Conservation (phyloP, 129 eudicot species). For the Centaurea solstitialis region DNA sequence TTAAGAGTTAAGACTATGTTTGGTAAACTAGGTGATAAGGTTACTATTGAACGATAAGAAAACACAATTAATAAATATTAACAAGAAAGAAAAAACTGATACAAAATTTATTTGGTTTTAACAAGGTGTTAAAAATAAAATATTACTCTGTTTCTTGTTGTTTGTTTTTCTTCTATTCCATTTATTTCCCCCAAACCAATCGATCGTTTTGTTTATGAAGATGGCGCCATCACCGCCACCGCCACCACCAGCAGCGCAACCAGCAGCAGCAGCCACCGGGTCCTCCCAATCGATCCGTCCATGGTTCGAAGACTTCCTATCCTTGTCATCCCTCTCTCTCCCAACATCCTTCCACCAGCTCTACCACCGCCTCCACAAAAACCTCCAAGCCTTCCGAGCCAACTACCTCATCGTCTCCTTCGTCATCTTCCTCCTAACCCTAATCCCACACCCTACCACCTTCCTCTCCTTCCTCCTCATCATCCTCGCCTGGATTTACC, state of each 20-base stretch:
- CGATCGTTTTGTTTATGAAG: background rate
- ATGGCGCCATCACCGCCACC: slow-evolving; percentile 4
- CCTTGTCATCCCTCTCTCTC: slow-evolving; percentile 38
- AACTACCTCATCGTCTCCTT: slow-evolving; percentile 46
- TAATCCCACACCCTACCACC: slow-evolving; percentile 46
- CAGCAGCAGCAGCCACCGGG: slow-evolving; percentile 25
- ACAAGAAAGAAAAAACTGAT: too few species aligned
- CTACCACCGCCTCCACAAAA: slow-evolving; percentile 37
- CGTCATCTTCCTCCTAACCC: slow-evolving; percentile 38
- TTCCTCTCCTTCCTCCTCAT: slow-evolving; percentile 36
- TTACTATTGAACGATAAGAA: too few species aligned
- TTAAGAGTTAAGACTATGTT: too few species aligned
- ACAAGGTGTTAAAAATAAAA: too few species aligned
- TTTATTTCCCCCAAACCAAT: background rate
- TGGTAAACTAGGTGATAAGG: too few species aligned
- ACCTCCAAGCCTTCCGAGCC: slow-evolving; percentile 44
- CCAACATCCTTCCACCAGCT: slow-evolving; percentile 56
- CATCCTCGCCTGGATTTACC: slow-evolving; percentile 37
- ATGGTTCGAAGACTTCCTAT: slow-evolving; percentile 44
- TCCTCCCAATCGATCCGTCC: slow-evolving; percentile 45
- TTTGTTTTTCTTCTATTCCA: background rate
- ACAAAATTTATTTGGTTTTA: too few species aligned
- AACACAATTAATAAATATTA: too few species aligned
- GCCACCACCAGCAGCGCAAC: slow-evolving; percentile 9
- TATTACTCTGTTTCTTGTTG: background rate